Percentiles rank a stretch among this genome's conserved stretches.
These are phyloP conservation scores for Malassezia sympodialis DNA, from an alignment of 1,284 basidiomycete species.

Conservation along the genomic window DNA sequence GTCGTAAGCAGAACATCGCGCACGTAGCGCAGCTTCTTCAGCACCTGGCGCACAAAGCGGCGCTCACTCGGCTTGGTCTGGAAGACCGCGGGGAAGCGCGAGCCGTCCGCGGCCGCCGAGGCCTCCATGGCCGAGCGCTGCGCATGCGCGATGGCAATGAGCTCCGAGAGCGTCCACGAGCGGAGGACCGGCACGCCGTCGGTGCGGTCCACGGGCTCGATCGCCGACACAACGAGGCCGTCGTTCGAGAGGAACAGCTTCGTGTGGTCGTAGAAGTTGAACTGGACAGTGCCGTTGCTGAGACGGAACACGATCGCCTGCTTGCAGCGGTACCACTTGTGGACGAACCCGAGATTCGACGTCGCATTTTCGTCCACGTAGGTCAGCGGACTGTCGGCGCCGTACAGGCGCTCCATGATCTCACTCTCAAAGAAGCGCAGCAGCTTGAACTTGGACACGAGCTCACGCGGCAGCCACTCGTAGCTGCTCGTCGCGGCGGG, in stretches of 20 bases:
- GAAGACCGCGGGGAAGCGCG: conserved; percentile 12
- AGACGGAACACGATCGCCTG: conserved; percentile 93
- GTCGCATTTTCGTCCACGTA: conserved; percentile 67
- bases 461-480: conserved; percentile 22
- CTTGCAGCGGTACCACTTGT: conserved; percentile 90
- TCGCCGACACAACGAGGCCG: conserved; percentile 70
- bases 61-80: conserved; percentile 24
- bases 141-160: conserved; percentile 58
- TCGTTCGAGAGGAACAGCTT: conserved; percentile 78
- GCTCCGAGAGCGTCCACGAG: conserved; percentile 63
- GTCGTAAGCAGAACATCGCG: conserved; percentile 22
- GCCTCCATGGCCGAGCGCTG: conserved; percentile 29
- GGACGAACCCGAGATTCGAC: conserved; percentile 83
- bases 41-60: conserved; percentile 21
- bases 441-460: conserved; percentile 32
- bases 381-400: conserved; percentile 63
- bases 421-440: conserved; percentile 43
- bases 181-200: conserved; percentile 73
- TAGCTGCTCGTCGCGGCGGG: not conserved
- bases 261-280: conserved; percentile 97
- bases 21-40: conserved; percentile 26
- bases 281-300: conserved; percentile 87
- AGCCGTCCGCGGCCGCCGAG: conserved; percentile 1
- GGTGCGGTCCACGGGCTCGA: conserved; percentile 49
- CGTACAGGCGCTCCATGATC: conserved; percentile 44